Evolutionary conservation across 139 green algal species (phyloP), one percentile per base, ranked within the genome.

Genomic region (Volvox reticuliferus): DNA sequence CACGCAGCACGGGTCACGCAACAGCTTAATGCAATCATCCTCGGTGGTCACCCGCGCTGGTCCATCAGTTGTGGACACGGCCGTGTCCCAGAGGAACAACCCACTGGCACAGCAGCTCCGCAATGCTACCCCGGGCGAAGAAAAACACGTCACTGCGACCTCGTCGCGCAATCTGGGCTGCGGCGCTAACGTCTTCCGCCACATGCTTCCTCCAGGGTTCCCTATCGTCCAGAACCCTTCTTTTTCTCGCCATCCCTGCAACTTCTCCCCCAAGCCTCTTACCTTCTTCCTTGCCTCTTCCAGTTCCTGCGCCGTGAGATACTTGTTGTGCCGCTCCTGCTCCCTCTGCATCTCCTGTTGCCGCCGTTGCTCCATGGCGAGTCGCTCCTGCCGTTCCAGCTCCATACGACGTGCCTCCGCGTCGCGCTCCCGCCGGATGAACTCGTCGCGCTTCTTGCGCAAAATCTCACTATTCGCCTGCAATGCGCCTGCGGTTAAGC

Each of bases 201-300:
- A 55, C 44, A 55, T 14, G 44, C 44, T 55, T 55, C 44, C 44
- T 55, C 44, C 44, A 55, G 44, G 44, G 44, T 14, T 5, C 44
- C 44, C 44, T 55, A 55, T 9, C 44, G 44, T 55, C 5, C 9
- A 9, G 5, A 55, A 55, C 44, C 9, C 44, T 55, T 55, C n/a
- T 75, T 26, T 75, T 28, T 28, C 67, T 28, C 67, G 67, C 67
- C 67, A 3, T 14, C 22, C 24, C 67, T 12, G 2, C 73, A 33
- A 24, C 79, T 44, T 63, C n/a, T 9, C 62, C 62, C 81, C 30
- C n/a, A 20, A 19, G 30, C 76, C 91, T 94, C 78, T 13, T 63
- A 76, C 61, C 83, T 90, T 71, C 91, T 95, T 95, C 55, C 96
- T 93, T 86, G 89, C 80, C 87, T 94, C 92, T 84, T 96, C 95